A percentile compares a stretch with the other conserved stretches of the same genome.
Conservation (phyloP, 352 stramenopile genomes). For the Peronospora farinosa region DNA sequence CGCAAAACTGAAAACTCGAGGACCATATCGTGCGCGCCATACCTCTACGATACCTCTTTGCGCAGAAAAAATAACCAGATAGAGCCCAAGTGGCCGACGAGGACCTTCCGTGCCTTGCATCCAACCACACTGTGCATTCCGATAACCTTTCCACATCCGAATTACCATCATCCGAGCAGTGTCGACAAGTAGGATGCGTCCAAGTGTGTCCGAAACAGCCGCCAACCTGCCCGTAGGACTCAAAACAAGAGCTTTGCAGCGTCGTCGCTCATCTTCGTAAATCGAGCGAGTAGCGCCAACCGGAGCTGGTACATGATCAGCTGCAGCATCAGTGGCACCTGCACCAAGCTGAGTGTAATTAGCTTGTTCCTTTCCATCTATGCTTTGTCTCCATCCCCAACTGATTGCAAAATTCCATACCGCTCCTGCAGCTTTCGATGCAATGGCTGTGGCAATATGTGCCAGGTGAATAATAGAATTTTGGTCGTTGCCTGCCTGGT, state of each 20-base stretch:
- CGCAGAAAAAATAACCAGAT: constrained; percentile 82
- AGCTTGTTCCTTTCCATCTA: constrained; percentile 12
- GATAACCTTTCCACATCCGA: constrained; percentile 86
- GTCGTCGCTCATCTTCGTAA: constrained; percentile 53
- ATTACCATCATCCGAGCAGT: constrained; percentile 76
- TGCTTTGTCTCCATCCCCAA: constrained; percentile 53
- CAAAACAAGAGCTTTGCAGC: constrained; percentile 53
- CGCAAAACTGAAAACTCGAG: constrained; percentile 64
- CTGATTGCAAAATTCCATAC: constrained; percentile 81
- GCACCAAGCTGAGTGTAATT: constrained; percentile 26
- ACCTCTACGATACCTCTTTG: constrained; percentile 80
- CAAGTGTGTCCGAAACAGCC: constrained; percentile 68
- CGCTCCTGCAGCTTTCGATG: constrained; percentile 59
- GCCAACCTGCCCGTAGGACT: constrained; percentile 65
- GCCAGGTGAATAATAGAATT: constrained; percentile 85
- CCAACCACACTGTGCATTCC: constrained; percentile 74
- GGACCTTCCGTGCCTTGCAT: constrained; percentile 65
- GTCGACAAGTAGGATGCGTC: constrained; percentile 69
- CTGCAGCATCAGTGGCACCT: constrained; percentile 42
- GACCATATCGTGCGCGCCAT: constrained; percentile 71
- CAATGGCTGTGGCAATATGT: constrained; percentile 78
- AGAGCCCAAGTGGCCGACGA: constrained; percentile 45
- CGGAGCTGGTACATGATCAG: constrained; percentile 66
- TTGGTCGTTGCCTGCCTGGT: constrained; percentile 78
- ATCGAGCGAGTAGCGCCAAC: constrained; percentile 46